Evolutionary conservation across 495 filamentous ascomycete species (phyloP).

Genomic region (Penicillium maclennaniae): DNA sequence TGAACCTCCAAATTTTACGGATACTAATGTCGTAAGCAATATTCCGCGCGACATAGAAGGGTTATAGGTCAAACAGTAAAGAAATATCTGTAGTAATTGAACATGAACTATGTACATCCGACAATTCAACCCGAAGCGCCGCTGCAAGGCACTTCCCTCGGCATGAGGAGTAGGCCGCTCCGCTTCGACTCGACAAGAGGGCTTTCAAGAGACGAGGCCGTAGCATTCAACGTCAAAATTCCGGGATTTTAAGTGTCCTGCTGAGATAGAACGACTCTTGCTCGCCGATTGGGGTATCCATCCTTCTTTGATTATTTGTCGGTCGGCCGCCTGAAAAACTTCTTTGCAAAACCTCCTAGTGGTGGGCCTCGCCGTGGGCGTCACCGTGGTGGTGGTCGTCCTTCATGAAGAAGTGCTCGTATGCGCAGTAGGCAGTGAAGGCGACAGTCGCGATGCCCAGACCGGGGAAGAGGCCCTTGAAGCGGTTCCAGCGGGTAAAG

Average conservation of each 20-base stretch:
- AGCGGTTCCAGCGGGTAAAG: conserved; percentile 84
- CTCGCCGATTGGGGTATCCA: conserved; percentile 28
- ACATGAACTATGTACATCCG: conserved; percentile 44
- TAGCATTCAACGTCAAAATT: conserved; percentile 11
- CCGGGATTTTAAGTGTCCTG: conserved; percentile 9
- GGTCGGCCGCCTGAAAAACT: conserved; percentile 9
- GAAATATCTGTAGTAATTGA: conserved; percentile 33
- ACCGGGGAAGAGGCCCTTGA: conserved; percentile 80
- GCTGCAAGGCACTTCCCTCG: conserved; percentile 13
- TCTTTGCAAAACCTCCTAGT: conserved; percentile 23
- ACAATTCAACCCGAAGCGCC: conserved; percentile 40
- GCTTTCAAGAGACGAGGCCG: conserved; percentile 2
- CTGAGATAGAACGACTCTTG: conserved; percentile 13
- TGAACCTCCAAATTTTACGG: background rate
- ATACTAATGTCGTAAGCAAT: background rate
- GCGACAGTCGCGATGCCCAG: conserved; percentile 88
- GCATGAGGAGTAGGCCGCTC: conserved; percentile 8
- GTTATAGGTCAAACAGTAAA: conserved; percentile 12
- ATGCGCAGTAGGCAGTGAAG: conserved; percentile 82
- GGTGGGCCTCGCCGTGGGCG: conserved; percentile 45
- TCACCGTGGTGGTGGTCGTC: conserved; percentile 63
- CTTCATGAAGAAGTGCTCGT: conserved; percentile 81
- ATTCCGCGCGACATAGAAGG: background rate
- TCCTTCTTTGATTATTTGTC: conserved; percentile 19
- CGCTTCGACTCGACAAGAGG: conserved; percentile 8